phyloP scores from a whole-genome alignment of 352 stramenopile genomes.

The Saprolegnia diclina region DNA sequence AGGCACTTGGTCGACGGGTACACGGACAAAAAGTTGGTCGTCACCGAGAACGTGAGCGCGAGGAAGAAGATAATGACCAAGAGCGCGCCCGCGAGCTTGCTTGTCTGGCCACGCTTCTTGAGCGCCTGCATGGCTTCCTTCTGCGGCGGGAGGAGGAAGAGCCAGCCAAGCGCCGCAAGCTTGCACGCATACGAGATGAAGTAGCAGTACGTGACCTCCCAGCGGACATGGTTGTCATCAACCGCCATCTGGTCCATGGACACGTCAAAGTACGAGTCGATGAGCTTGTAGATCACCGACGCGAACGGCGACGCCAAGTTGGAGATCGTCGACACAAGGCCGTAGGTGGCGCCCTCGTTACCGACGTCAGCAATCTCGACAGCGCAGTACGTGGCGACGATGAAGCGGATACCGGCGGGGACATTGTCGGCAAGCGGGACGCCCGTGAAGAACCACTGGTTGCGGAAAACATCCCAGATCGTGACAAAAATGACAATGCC shows the following conservation, averaged over 20 bases:
- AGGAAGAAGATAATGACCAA: constrained; percentile 38
- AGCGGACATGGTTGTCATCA: constrained; percentile 21
- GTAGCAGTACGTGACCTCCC: constrained; percentile 22
- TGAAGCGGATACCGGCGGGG: constrained; percentile 29
- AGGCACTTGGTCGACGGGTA: constrained; percentile 26
- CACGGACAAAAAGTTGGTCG: constrained; percentile 27
- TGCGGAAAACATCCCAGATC: constrained; percentile 47
- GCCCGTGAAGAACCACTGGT: constrained; percentile 57
- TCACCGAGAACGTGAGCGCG: constrained; percentile 30
- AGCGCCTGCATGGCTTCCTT: constrained; percentile 44
- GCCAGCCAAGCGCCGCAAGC: constrained; percentile 29
- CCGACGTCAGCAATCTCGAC: constrained; percentile 29
- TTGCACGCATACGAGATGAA: constrained; percentile 23
- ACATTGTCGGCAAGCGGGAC: constrained; percentile 44
- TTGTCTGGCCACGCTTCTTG: constrained; percentile 42
- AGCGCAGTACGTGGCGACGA: constrained; percentile 30
- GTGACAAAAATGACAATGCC: constrained; percentile 48
- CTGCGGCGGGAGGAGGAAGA: constrained; percentile 54
- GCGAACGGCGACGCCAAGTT: constrained; percentile 21
- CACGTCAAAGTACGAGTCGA: constrained; percentile 35
- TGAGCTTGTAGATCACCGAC: constrained; percentile 21
- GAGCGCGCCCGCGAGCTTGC: constrained; percentile 35
- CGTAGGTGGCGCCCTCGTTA: constrained; percentile 21
- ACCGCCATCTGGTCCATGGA: background rate
- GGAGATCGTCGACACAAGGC: constrained; percentile 15